Evolutionary conservation across 306 rosid genomes (phyloP).

Genomic region (Trichosanthes truncata): DNA sequence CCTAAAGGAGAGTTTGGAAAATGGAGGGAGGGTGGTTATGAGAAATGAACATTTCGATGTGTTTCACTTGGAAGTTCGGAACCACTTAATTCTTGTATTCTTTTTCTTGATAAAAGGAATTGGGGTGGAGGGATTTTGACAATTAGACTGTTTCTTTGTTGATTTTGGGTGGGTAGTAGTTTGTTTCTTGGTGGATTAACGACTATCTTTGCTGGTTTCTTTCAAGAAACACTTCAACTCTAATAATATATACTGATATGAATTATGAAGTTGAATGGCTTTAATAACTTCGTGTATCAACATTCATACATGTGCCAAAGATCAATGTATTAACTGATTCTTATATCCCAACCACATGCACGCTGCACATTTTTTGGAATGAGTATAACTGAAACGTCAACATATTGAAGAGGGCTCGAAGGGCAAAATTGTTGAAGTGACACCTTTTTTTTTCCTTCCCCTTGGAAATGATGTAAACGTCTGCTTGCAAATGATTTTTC

Average conservation of each 20-base stretch:
- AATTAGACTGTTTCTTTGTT: not conserved
- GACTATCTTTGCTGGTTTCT: not conserved
- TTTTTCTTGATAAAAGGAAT: not conserved
- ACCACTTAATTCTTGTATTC: not conserved
- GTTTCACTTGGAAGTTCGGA: not conserved
- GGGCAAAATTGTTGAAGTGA: not conserved
- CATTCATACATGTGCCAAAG: not conserved
- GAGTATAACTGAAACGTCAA: too few species aligned
- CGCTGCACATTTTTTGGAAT: not conserved
- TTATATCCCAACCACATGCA: not conserved
- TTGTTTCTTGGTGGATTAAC: not conserved
- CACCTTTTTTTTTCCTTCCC: not conserved
- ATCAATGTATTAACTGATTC: not conserved
- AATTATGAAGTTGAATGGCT: not conserved
- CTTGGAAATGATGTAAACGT: not conserved
- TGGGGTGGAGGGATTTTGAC: not conserved
- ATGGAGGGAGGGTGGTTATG: not conserved
- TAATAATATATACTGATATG: not conserved
- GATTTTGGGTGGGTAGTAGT: not conserved
- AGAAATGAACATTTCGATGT: conserved; percentile 6
- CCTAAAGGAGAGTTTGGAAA: not conserved
- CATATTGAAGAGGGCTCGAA: not conserved
- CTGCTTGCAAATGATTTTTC: not conserved
- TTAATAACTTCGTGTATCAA: not conserved
- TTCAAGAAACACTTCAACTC: not conserved